These are phyloP conservation scores for Wickerhamomyces sp. DNA, from an alignment of 1,139 yeast species.

Conservation along the genomic window DNA sequence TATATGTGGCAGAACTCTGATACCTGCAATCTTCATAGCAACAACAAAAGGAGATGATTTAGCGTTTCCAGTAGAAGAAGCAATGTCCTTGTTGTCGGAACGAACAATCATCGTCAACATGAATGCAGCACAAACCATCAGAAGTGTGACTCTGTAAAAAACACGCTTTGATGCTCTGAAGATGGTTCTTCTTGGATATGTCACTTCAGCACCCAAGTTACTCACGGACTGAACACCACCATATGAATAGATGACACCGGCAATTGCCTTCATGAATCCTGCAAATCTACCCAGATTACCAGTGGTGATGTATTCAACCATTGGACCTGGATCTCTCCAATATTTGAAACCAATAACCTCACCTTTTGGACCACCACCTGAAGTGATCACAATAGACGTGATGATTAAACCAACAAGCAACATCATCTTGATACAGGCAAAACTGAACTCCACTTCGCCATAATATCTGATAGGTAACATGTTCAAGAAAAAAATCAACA, in stretches of 20 bases:
- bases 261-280: conserved; percentile 8
- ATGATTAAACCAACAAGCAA: conserved; percentile 45
- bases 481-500: conserved; percentile 35
- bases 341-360: conserved; percentile 50
- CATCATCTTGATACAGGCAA: conserved; percentile 43
- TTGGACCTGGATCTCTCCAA: conserved; percentile 59
- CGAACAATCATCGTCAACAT: conserved; percentile 40
- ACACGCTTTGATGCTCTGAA: conserved; percentile 39
- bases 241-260: conserved; percentile 25
- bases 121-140: conserved; percentile 38
- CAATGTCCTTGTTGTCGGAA: conserved; percentile 32
- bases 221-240: conserved; percentile 40
- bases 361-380: conserved; percentile 59
- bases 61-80: conserved; percentile 36
- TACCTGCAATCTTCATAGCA: conserved; percentile 45
- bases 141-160: conserved; percentile 34
- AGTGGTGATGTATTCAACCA: conserved; percentile 38
- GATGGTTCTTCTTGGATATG: conserved; percentile 38
- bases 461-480: conserved; percentile 43
- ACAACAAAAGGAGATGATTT: conserved; percentile 43
- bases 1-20: conserved; percentile 42
- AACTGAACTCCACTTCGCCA: conserved; percentile 46
- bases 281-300: conserved; percentile 50
- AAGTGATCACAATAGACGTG: conserved; percentile 43
- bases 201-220: conserved; percentile 40